Base-by-base conservation (phyloP, 2,329 filamentous ascomycete species). In the Apiospora marii region DNA sequence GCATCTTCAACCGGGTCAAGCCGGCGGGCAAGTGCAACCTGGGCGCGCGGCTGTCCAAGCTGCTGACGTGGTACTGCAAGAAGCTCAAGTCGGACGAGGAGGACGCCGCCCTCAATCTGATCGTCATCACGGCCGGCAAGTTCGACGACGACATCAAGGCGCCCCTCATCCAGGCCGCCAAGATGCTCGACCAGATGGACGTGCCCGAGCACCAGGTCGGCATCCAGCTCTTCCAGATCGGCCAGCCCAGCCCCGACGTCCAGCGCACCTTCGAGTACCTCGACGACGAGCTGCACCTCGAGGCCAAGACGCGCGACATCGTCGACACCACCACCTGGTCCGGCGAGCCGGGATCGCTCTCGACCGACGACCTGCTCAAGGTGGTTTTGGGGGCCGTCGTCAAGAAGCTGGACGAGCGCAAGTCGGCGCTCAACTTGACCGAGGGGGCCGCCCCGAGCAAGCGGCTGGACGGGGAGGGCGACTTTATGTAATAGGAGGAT, bases 181-280 rank as follows among this genome's bases (percentile, higher is more conserved):
- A 87, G 81, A 91, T 90, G 78, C 88, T 98, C 46, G 92, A 96
- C 78, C 82, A 82, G 70, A 81, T 93, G 12, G 87, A 91, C 13
- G 94, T 94, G 0, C 90, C 92, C 5, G 87, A 91, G 0, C 93
- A 93, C 86, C 96, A 98, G 84, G 86, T 98, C 13, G 96, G 96
- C 48, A 90, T 98, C 72, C 96, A 98, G 82, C 98, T 98, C 85
- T 97, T 98, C 86, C 96, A 98, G 83, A 93, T 98, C 67, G 96
- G 96, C 72, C 87, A 89, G 70, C 94, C 97, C 76, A 51, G 30
- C 0, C 84, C 82, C 0, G 96, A 95, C 0, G 86, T 87, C 1
- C 83, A 86, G 75, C 70, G 72, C 67, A 90, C 92, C 71, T 85
- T 98, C 51, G 84, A 88, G 76, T 87, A 91, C 68, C 86, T 98